These are phyloP conservation scores for Nigrospora sphaerica DNA, from an alignment of 2,329 filamentous ascomycete species.

Conservation along the genomic window DNA sequence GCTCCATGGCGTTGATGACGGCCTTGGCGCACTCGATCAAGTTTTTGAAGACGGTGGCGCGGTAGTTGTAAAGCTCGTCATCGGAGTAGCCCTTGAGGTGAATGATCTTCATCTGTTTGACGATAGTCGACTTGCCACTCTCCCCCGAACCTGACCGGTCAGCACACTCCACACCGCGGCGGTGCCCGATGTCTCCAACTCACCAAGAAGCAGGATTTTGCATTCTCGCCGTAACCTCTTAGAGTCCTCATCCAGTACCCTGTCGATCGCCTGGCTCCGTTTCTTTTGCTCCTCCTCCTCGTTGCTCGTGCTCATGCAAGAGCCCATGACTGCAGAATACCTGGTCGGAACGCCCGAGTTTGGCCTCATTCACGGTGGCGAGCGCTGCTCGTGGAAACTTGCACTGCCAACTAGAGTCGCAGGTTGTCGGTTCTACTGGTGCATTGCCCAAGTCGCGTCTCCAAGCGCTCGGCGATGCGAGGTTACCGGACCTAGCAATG, in stretches of 20 bases:
- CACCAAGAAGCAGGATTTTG: constrained; percentile 95
- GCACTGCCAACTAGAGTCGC: not conserved
- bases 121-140: constrained; percentile 97
- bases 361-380: constrained; percentile 1
- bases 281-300: constrained; percentile 92
- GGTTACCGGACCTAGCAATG: too few relatives aligned
- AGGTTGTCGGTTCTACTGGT: too few relatives aligned
- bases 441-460: too few relatives aligned
- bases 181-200: constrained; percentile 6
- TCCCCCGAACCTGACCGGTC: constrained; percentile 74
- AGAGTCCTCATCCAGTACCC: constrained; percentile 88
- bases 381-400: not conserved
- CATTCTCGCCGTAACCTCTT: constrained; percentile 91
- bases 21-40: constrained; percentile 94
- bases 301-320: constrained; percentile 82
- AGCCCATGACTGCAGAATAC: constrained; percentile 61
- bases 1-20: constrained; percentile 82
- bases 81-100: constrained; percentile 95
- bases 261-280: constrained; percentile 92
- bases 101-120: constrained; percentile 99
- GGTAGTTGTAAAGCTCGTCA: constrained; percentile 89
- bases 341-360: not conserved
- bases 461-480: too few relatives aligned
- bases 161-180: not conserved
- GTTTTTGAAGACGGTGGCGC: constrained; percentile 97